Evolutionary conservation across 805 yeast genomes (phyloP), one percentile per base, ranked within the genome.

Genomic region (Kluyveromyces siamensis): DNA sequence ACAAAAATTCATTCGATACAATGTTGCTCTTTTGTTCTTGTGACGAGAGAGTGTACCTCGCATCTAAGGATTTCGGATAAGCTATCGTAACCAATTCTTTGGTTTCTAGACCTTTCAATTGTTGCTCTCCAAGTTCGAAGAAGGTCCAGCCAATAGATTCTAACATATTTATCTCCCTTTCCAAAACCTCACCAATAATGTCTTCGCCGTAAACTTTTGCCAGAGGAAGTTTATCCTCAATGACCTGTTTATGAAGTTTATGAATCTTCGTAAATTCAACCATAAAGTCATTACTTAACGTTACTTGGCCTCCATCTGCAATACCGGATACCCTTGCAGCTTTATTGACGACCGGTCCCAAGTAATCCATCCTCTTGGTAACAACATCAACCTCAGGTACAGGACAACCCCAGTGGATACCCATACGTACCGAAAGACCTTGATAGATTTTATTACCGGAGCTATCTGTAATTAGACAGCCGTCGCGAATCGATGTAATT

Each of bases 291-390:
- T 81, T 75, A 59, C 95, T 84, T 49, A 90, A 75, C 0, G 96
- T 81, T 27, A 91, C 87, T 66, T 91, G 96, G n/a, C 99, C 99
- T 51, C 99, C 99, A 66, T 88, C 96, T 0, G 99, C 99, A 45
- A 87, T 85, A 8, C 96, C 86, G 61, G 90, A 83, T 25, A 93
- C 91, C 59, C 99, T 76, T 1, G 98, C 83, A 1, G 99, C 87
- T 46, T 96, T 76, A 60, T 93, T 93, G 33, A 93, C 99, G 89
- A 93, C 90, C 0, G 99, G 99, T 0, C 99, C 99, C 58, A 93
- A 85, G 67, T 93, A 93, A 69, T 93, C 99, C 99, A 93, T 93
- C 71, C 99, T 81, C 56, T 89, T 80, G 0, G 99, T 93, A 47
- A 90, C 90, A 51, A 91, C 84, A 70, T 93, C 99, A 8, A 84